Base-by-base conservation (phyloP, 352 stramenopile genomes). In the Phytophthora hibernalis region DNA sequence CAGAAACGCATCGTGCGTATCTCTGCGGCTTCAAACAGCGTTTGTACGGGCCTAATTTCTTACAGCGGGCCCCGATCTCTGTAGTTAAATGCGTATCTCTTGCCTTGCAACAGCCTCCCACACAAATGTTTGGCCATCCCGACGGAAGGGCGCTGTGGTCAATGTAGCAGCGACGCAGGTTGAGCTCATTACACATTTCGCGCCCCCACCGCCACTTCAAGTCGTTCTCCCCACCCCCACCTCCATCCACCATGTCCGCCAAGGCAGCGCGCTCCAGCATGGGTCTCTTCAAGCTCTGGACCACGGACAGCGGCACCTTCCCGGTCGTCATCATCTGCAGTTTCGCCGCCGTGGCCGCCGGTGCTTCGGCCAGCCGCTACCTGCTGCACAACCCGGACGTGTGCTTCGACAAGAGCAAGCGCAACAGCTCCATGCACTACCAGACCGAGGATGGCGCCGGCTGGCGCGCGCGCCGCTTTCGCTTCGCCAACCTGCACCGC, bases 211-310 rank as follows among this genome's bases (percentile, higher is more conserved):
- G 13, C 22, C 22, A 55, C 20, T 13, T 22, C 37, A 44, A 15
- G 31, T 20, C 38, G 15, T 16, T 45, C 18, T 16, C 61, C 20
- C 31, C 44, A 24, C 52, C 53, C 24, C 60, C 57, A 26, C 40
- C 51, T 22, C 24, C 51, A 42, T 43, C 42, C 15, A 61, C 49
- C 54, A 68, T 71, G 60, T 68, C 63, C 47, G 55, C 65, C 65
- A 74, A 74, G 52, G 54, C 61, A 49, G 40, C 63, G 28, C 77
- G 73, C 51, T 65, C 74, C 22, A 52, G 44, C 51, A 76, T 85
- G 61, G 61, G 74, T 24, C 37, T 85, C 56, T 70, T 77, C 63
- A 82, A 80, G 51, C 77, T 85, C 62, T 85, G 77, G 77, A 80
- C 59, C 33, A 85, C 77, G 1, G 77, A 85, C 68, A 72, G 59